Evolutionary conservation across 805 yeast species (phyloP).

Genomic region (Yamadazyma tumulicola): DNA sequence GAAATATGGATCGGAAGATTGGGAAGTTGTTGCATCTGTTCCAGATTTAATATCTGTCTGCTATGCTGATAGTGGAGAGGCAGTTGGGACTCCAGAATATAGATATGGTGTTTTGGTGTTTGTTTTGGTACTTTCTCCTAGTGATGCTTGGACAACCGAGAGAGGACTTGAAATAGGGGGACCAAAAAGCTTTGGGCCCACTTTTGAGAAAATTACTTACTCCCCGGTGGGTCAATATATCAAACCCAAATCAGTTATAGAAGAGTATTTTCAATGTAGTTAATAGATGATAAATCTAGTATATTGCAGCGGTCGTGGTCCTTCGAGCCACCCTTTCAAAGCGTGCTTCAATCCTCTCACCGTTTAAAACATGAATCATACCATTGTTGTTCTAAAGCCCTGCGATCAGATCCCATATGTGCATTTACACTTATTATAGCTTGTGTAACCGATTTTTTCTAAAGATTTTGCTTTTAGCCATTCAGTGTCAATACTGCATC

Average conservation of each 20-base stretch:
- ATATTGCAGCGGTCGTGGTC: too few species aligned
- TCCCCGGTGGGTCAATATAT: constrained; percentile 33
- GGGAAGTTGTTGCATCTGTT: constrained; percentile 35
- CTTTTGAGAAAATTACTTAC: constrained; percentile 15
- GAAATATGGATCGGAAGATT: constrained; percentile 16
- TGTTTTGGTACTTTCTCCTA: constrained; percentile 40
- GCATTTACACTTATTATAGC: too few species aligned
- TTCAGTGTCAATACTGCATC: too few species aligned
- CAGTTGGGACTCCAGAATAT: constrained; percentile 48
- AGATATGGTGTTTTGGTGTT: constrained; percentile 44
- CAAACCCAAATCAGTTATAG: constrained; percentile 37
- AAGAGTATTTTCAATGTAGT: too few species aligned
- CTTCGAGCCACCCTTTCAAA: too few species aligned
- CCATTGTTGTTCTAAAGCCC: too few species aligned
- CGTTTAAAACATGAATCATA: too few species aligned
- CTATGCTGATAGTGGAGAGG: constrained; percentile 43
- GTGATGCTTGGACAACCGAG: constrained; percentile 32
- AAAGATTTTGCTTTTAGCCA: too few species aligned
- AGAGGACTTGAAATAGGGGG: constrained; percentile 20
- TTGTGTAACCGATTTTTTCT: too few species aligned
- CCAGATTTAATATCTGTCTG: constrained; percentile 44
- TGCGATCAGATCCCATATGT: too few species aligned
- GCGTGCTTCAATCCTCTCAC: too few species aligned
- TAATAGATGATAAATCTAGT: too few species aligned
- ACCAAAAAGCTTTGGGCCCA: neutral